Evolutionary conservation across 2,329 filamentous ascomycete species (phyloP).

Genomic region (Verticillium zaregamsianum): DNA sequence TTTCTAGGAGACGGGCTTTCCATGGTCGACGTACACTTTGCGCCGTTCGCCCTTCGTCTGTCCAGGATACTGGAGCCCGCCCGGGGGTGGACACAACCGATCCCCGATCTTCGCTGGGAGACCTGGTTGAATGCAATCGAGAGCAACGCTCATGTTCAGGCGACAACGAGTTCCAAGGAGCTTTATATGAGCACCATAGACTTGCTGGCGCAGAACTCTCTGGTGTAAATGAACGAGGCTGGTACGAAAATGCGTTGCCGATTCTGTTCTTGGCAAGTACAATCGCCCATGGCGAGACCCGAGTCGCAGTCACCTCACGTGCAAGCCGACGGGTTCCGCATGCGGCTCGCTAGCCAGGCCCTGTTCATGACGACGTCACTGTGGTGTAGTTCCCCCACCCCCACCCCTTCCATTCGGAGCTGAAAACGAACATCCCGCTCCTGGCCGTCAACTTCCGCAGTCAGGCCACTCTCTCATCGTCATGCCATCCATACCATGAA

Average conservation of each 20-base stretch:
- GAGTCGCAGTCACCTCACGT: neutral
- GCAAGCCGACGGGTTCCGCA: neutral
- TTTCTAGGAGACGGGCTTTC: slow-evolving; percentile 52
- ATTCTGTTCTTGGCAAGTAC: neutral
- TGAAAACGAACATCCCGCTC: neutral
- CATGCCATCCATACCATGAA: neutral
- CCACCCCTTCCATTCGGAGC: neutral
- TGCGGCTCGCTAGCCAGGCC: neutral
- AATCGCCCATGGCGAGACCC: neutral
- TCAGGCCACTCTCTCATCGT: neutral
- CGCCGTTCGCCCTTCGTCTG: slow-evolving; percentile 69
- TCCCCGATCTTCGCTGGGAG: slow-evolving; percentile 46
- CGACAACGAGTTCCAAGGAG: slow-evolving; percentile 61
- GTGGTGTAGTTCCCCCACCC: neutral
- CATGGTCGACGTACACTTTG: slow-evolving; percentile 71
- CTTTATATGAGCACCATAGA: slow-evolving; percentile 53
- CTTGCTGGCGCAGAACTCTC: slow-evolving; percentile 34
- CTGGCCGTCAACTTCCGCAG: neutral
- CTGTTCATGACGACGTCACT: neutral
- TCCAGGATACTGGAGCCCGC: slow-evolving; percentile 53
- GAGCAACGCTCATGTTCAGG: slow-evolving; percentile 54
- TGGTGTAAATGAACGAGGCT: neutral
- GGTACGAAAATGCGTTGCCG: too few species aligned
- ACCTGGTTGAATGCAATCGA: slow-evolving; percentile 70
- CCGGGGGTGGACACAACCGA: slow-evolving; percentile 12